Base-by-base conservation (phyloP, 208 protist species). In the Trypanosoma avium region DNA sequence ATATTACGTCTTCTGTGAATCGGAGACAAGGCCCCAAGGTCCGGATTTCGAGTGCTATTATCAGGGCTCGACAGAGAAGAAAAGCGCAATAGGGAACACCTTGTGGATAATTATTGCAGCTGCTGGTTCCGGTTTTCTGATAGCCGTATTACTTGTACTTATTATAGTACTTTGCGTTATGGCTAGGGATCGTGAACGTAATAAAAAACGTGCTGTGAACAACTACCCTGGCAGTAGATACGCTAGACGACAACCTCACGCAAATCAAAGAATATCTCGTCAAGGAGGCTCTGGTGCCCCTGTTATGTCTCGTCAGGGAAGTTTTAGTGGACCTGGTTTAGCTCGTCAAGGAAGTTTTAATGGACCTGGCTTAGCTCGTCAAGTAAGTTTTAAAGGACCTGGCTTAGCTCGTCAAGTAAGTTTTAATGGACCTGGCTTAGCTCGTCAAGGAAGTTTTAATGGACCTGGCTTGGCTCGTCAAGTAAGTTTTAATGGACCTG, bases 381-480 rank as follows among this genome's bases (percentile, higher is more conserved):
- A 10, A 5, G 33, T 5, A 5, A 13, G 7, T 10, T 38, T 38
- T 10, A 13, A 38, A 13, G 33, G 33, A 38, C 5, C 7, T 10
- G 10, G 33, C 5, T 38, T 10, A 38, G 10, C 10, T 38, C 33
- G 33, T 13, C 33, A 10, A 13, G 33, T 38, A 38, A 5, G 7
- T 38, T 38, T 10, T 38, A 10, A 10, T 38, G 10, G n/a, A n/a
- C n/a, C n/a, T n/a, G n/a, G 10, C 10, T 30, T 52, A 26, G 7
- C n/a, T 30, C 46, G 22, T 5, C 46, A 52, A 26, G 19, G 46
- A 52, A 29, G 46, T 52, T 52, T 52, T 52, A 30, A 21, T 52
- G 46, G 46, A 48, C n/a, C n/a, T 15, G 10, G 10, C 10, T 38
- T 38, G 10, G 5, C 33, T 13, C 33, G 33, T 13, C 33, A 38